Evolutionary conservation across 768 basidiomycete genomes (phyloP).

Genomic region (Mycena vulgaris): DNA sequence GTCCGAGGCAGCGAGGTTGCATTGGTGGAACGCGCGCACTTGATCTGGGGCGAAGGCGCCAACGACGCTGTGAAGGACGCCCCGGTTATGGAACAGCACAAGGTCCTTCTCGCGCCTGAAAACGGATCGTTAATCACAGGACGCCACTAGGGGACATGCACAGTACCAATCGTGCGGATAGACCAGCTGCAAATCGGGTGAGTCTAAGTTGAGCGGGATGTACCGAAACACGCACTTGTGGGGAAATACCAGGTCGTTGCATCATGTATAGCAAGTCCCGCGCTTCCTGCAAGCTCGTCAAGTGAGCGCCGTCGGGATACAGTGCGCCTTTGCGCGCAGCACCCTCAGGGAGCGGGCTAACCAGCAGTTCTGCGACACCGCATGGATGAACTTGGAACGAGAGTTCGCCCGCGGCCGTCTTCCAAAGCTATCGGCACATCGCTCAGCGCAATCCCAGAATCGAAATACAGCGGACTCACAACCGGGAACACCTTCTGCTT

Average conservation of each 20-base stretch:
- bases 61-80: slow-evolving; percentile 86
- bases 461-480: slow-evolving; percentile 40
- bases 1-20: slow-evolving; percentile 87
- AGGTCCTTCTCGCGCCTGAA: slow-evolving; percentile 73
- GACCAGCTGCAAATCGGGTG: slow-evolving; percentile 65
- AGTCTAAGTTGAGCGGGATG: not conserved
- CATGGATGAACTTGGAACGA: slow-evolving; percentile 95
- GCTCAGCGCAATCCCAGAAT: slow-evolving; percentile 11
- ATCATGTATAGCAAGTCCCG: slow-evolving; percentile 86
- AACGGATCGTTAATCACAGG: not conserved
- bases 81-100: slow-evolving; percentile 90
- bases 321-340: slow-evolving; percentile 73
- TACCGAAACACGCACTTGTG: slow-evolving; percentile 62
- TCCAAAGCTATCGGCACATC: slow-evolving; percentile 77
- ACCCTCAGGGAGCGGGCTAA: slow-evolving; percentile 81
- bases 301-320: slow-evolving; percentile 86
- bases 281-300: slow-evolving; percentile 82
- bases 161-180: slow-evolving; percentile 90
- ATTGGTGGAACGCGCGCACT: slow-evolving; percentile 86
- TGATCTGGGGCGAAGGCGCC: slow-evolving; percentile 79
- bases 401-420: slow-evolving; percentile 86
- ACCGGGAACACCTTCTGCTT: slow-evolving; percentile 81
- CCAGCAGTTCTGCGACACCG: slow-evolving; percentile 74
- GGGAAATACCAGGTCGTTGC: slow-evolving; percentile 92
- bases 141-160: not conserved